These are phyloP conservation scores for Cordyceps cateniannulata DNA, from an alignment of 2,329 filamentous ascomycete species.

Conservation along the genomic window DNA sequence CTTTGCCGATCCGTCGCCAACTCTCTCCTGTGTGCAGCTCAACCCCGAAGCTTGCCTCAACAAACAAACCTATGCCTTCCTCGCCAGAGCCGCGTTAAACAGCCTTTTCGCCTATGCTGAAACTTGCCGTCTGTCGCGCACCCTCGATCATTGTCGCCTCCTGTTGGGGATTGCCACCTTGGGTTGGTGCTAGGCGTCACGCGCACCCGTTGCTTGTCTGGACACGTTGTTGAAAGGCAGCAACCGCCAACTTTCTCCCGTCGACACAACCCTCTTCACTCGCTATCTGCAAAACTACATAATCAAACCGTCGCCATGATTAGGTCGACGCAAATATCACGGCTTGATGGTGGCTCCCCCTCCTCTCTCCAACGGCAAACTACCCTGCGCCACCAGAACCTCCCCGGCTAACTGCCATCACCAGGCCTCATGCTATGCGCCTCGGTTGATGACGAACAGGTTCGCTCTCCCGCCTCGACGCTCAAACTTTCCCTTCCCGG, in stretches of 20 bases:
- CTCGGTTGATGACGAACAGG: constrained; percentile 85
- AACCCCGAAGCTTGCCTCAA: too few species aligned
- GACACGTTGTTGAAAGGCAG: constrained; percentile 19
- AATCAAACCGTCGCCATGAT: constrained; percentile 54
- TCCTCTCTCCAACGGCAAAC: constrained; percentile 6
- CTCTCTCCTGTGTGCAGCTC: not conserved
- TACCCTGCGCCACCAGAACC: not conserved
- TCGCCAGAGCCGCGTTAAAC: not conserved
- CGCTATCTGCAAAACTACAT: not conserved
- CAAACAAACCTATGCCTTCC: not conserved
- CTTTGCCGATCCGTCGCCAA: not conserved
- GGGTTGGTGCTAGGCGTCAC: not conserved
- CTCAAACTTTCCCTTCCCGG: constrained; percentile 25
- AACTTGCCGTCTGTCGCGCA: not conserved
- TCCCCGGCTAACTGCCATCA: constrained; percentile 16
- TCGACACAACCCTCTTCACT: not conserved
- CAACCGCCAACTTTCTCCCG: not conserved
- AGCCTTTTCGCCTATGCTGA: not conserved
- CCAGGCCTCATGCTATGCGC: constrained; percentile 89
- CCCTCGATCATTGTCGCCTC: not conserved
- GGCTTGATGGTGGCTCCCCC: constrained; percentile 67
- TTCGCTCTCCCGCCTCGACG: constrained; percentile 26
- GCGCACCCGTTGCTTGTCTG: constrained; percentile 8
- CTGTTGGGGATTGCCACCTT: not conserved
- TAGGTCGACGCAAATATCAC: constrained; percentile 85